A percentile compares a stretch with the other conserved stretches of the same genome.
phyloP scores from a whole-genome alignment of 2,329 filamentous ascomycete species.

The Leptodontidium sp. region DNA sequence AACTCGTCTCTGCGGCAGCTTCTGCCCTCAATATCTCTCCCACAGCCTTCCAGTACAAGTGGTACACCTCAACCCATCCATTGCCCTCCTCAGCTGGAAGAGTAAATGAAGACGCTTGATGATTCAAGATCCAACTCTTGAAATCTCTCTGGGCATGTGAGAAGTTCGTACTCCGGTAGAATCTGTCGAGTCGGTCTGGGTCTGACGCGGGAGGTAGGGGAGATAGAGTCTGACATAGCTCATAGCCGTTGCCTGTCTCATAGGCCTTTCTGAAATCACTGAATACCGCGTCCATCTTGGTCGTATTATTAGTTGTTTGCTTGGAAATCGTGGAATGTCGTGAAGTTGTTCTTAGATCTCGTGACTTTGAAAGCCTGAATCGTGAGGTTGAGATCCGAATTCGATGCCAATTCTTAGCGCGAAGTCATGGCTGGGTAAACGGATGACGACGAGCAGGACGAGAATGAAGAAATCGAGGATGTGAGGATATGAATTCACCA shows the following conservation, averaged over 20 bases:
- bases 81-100: conserved; percentile 65
- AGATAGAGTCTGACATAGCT: conserved; percentile 76
- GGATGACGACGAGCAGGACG: not conserved
- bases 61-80: conserved; percentile 89
- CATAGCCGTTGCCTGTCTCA: conserved; percentile 70
- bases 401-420: not conserved
- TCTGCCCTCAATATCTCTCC: conserved; percentile 75
- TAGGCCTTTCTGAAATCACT: conserved; percentile 77
- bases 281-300: conserved; percentile 76
- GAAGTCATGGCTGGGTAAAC: not conserved
- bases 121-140: conserved; percentile 73
- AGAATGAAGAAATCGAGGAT: not conserved
- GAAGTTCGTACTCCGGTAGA: conserved; percentile 77
- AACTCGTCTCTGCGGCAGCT: conserved; percentile 51
- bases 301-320: conserved; percentile 16
- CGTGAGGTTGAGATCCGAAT: not conserved
- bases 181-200: conserved; percentile 70
- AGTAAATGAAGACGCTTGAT: conserved; percentile 52
- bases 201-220: conserved; percentile 71
- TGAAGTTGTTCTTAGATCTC: conserved; percentile 16
- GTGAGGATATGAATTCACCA: not conserved
- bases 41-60: conserved; percentile 83
- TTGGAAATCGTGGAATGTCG: conserved; percentile 23
- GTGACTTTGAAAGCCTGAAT: conserved; percentile 26
- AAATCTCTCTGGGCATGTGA: conserved; percentile 69